A percentile compares a stretch with the other conserved stretches of the same genome.
Conservation (phyloP, 2,329 filamentous ascomycete species). For the Huntiella decipiens region DNA sequence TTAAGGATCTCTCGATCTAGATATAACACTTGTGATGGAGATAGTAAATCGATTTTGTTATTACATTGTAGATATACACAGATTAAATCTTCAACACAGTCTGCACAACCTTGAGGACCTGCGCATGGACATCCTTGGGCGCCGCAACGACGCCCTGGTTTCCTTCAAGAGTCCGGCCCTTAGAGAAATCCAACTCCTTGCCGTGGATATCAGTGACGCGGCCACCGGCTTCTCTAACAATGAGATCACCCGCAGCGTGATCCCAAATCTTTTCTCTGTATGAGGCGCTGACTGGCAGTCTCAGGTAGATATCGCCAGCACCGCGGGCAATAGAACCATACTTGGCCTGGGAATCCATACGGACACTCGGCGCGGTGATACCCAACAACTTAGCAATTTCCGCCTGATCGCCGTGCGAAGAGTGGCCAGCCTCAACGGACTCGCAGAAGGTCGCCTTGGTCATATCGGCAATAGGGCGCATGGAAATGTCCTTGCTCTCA, state of each 20-base stretch:
- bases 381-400: slow-evolving; percentile 62
- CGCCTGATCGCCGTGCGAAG: slow-evolving; percentile 62
- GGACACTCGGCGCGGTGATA: slow-evolving; percentile 73
- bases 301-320: slow-evolving; percentile 83
- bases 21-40: not conserved
- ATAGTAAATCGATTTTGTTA: not conserved
- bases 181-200: slow-evolving; percentile 66
- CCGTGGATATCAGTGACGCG: slow-evolving; percentile 79
- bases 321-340: slow-evolving; percentile 90
- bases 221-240: slow-evolving; percentile 86
- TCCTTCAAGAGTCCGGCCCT: slow-evolving; percentile 64
- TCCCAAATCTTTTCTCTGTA: slow-evolving; percentile 99
- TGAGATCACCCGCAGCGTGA: slow-evolving; percentile 84
- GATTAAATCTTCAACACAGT: slow-evolving; percentile 40
- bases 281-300: slow-evolving; percentile 64
- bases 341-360: slow-evolving; percentile 97
- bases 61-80: not conserved
- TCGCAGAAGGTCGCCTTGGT: slow-evolving; percentile 82
- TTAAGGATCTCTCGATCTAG: not conserved
- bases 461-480: slow-evolving; percentile 50
- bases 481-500: slow-evolving; percentile 41
- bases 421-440: slow-evolving; percentile 85
- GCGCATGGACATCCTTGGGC: slow-evolving; percentile 52
- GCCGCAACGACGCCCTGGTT: slow-evolving; percentile 94
- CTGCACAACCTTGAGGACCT: slow-evolving; percentile 67